phyloP scores from a whole-genome alignment of 306 rosid genomes.

The Cucurbita moschata region DNA sequence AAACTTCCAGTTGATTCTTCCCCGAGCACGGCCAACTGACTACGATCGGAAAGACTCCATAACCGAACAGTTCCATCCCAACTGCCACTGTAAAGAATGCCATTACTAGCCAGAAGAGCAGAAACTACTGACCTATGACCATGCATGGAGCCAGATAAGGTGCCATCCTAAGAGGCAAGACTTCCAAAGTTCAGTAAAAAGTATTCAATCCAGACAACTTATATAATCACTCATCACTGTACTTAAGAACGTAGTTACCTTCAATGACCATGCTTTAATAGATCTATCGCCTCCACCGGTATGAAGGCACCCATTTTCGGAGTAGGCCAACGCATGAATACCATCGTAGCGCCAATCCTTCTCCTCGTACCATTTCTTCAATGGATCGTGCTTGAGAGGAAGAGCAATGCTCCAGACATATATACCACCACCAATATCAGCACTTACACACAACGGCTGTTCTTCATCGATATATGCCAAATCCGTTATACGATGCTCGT shows the following conservation, averaged over 20 bases:
- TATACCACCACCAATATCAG: conserved; percentile 78
- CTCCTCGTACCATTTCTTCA: conserved; percentile 58
- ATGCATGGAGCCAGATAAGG: conserved; percentile 50
- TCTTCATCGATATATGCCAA: conserved; percentile 52
- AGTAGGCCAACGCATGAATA: conserved; percentile 61
- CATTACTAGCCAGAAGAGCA: conserved; percentile 47
- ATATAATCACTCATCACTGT: not conserved
- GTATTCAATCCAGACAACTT: not conserved
- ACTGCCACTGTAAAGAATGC: conserved; percentile 88
- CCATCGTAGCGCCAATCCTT: conserved; percentile 98
- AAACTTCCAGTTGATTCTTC: conserved; percentile 39
- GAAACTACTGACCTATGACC: conserved; percentile 88
- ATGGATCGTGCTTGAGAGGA: conserved; percentile 51
- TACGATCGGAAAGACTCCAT: conserved; percentile 81
- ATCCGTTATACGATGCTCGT: conserved; percentile 68
- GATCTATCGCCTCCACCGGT: conserved; percentile 85
- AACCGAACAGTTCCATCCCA: conserved; percentile 91
- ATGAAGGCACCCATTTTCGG: conserved; percentile 37
- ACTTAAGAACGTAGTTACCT: conserved; percentile 24
- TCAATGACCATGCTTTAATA: conserved; percentile 71
- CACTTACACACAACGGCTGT: conserved; percentile 69
- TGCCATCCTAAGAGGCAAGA: conserved; percentile 38
- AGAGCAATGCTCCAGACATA: conserved; percentile 46
- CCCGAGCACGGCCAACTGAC: conserved; percentile 63
- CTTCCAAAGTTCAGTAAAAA: not conserved